Evolutionary conservation across 345 rosid genomes (phyloP).

Genomic region (Draba incana): DNA sequence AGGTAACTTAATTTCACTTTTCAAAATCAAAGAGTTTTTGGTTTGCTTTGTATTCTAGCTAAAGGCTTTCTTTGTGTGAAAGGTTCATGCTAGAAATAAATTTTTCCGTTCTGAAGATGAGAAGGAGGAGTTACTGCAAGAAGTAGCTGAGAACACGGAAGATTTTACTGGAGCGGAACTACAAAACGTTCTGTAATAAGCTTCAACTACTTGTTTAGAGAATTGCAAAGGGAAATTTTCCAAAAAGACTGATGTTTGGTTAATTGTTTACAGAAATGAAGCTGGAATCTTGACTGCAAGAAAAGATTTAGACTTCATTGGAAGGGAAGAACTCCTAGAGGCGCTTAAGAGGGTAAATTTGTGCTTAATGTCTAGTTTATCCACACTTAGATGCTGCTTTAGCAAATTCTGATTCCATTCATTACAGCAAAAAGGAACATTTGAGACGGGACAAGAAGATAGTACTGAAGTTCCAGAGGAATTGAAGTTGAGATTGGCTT

Average conservation of each 20-base stretch:
- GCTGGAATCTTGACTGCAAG: slow-evolving; percentile 98
- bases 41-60: slow-evolving; percentile 23
- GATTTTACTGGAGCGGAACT: slow-evolving; percentile 98
- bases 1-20: slow-evolving; percentile 50
- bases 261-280: slow-evolving; percentile 67
- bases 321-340: slow-evolving; percentile 86
- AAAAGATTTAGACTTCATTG: slow-evolving; percentile 87
- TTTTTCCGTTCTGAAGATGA: slow-evolving; percentile 81
- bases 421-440: slow-evolving; percentile 91
- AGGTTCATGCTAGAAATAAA: slow-evolving; percentile 98
- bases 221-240: neutral
- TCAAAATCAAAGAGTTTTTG: slow-evolving; percentile 5
- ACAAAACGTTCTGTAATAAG: slow-evolving; percentile 79
- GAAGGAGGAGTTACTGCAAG: slow-evolving; percentile 71
- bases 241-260: slow-evolving; percentile 39
- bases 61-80: slow-evolving; percentile 30
- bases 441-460: slow-evolving; percentile 96
- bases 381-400: slow-evolving; percentile 2
- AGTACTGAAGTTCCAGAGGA: slow-evolving; percentile 83
- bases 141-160: slow-evolving; percentile 79
- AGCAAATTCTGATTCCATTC: slow-evolving; percentile 17
- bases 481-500: slow-evolving; percentile 80
- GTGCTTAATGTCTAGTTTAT: slow-evolving; percentile 26
- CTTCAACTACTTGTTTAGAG: slow-evolving; percentile 15
- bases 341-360: slow-evolving; percentile 80